Evolutionary conservation across 805 yeast genomes (phyloP).

Genomic region (Pachysolen tannophilus): DNA sequence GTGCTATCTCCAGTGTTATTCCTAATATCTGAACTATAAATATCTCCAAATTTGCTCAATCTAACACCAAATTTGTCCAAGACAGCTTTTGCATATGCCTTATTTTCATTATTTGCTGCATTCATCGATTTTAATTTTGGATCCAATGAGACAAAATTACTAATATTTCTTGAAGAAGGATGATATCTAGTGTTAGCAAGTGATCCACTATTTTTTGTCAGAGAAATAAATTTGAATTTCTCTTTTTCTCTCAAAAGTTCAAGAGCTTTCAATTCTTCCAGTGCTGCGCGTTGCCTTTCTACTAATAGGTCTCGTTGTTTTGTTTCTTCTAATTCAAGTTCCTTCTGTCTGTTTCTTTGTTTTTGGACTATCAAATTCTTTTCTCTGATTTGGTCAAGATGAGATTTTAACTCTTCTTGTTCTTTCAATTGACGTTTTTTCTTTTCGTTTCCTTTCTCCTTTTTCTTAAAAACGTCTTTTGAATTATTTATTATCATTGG

Average conservation of each 20-base stretch:
- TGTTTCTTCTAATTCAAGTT: neutral
- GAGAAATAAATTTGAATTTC: too few relatives aligned
- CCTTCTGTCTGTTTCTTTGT: neutral
- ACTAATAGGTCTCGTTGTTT: conserved; percentile 2
- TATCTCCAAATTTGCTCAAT: conserved; percentile 17
- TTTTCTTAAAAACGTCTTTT: neutral
- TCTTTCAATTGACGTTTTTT: neutral
- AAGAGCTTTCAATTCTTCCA: conserved; percentile 2
- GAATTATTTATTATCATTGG: too few relatives aligned
- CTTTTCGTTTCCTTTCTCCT: neutral
- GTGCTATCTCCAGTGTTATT: neutral
- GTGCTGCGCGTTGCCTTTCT: conserved; percentile 1
- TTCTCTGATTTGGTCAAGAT: neutral
- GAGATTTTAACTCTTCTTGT: neutral
- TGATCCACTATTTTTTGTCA: too few relatives aligned
- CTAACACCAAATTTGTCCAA: conserved; percentile 21
- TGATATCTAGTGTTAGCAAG: too few relatives aligned
- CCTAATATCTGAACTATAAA: conserved; percentile 3
- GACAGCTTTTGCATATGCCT: conserved; percentile 16
- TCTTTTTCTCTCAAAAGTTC: neutral
- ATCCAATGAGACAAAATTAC: conserved; percentile 14
- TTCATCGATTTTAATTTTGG: conserved; percentile 12
- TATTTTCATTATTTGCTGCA: conserved; percentile 3
- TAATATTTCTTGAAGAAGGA: too few relatives aligned
- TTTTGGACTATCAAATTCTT: conserved; percentile 1